Conservation (phyloP, 2,329 filamentous ascomycete species). For the Tolypocladium album region DNA sequence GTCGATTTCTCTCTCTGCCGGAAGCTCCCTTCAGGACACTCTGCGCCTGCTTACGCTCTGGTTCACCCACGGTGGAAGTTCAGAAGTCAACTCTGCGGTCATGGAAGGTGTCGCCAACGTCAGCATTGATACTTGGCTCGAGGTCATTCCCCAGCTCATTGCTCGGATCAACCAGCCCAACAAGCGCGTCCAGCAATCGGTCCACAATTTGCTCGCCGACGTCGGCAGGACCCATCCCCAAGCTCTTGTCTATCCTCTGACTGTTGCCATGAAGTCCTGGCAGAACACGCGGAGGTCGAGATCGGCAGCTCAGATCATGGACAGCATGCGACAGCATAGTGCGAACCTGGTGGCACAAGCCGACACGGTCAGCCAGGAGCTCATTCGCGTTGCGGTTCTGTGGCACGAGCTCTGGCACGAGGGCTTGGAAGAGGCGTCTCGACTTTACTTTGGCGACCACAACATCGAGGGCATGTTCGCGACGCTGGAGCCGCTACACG, state of each 20-base stretch:
- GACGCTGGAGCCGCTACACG: constrained; percentile 81
- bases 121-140: constrained; percentile 95
- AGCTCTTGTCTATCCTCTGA: constrained; percentile 91
- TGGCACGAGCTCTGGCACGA: constrained; percentile 99
- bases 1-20: constrained; percentile 84
- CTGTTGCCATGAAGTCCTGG: constrained; percentile 91
- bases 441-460: constrained; percentile 93
- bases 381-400: constrained; percentile 91
- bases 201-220: constrained; percentile 85
- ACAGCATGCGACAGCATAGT: constrained; percentile 94
- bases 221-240: constrained; percentile 92
- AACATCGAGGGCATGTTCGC: constrained; percentile 98
- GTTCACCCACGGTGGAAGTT: constrained; percentile 86
- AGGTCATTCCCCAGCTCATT: constrained; percentile 95
- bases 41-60: constrained; percentile 85
- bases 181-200: constrained; percentile 72
- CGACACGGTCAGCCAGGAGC: constrained; percentile 86
- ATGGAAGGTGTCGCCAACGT: constrained; percentile 86
- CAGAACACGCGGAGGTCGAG: constrained; percentile 74
- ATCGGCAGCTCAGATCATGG: constrained; percentile 90
- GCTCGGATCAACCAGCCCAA: constrained; percentile 96
- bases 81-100: constrained; percentile 80
- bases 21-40: constrained; percentile 91
- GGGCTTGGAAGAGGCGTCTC: constrained; percentile 88
- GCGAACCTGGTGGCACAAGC: constrained; percentile 88